Base-by-base conservation (phyloP, 192 early-diverging fungal genomes). In the Linnemannia schmuckeri region DNA sequence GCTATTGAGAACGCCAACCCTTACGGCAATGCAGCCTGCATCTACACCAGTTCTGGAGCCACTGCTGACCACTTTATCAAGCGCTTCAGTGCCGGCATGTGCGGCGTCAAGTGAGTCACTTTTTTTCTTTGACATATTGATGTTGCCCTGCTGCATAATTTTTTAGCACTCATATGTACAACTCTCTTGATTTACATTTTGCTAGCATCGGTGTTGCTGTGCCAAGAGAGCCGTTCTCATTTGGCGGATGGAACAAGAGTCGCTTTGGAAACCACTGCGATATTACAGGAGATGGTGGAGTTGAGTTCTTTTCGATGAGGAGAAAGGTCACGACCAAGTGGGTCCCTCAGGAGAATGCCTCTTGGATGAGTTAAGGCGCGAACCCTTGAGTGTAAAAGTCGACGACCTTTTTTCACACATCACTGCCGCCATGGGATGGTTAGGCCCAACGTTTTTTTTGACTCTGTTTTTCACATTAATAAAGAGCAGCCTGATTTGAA, bases 271-370 rank as follows among this genome's bases (percentile, higher is more conserved):
- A 91, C 75, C 83, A 87, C 46, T 82, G 81, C 20, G 95, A 96
- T 74, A 96, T 96, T 55, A 96, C 95, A 8, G 94, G 94, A 41
- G 94, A 94, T 47, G 94, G 89, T 3, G 94, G 92, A 13, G 90
- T 96, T 44, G 93, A 96, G 79, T 96, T 96, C 82, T 96, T 96
- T 80, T 95, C 95, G 30, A 89, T 87, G 74, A 88, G 90, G 49
- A 91, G 91, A 75, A 96, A 96, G 87, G 89, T 95, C 20, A 96
- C 96, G 24, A 96, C 95, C 33, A 96, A 96, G 75, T 96, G 96
- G 96, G 90, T 89, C 7, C 89, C 88, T 54, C 91, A 94, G 22
- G 79, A 72, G 20, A 93, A 94, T 57, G 86, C 88, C 13, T 91
- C 91, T 13, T 94, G 93, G 93, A 90, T 94, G 89, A 90, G 82